These are phyloP conservation scores for Fagopyrum esculentum DNA, from an alignment of 148 eudicot species.

Conservation along the genomic window DNA sequence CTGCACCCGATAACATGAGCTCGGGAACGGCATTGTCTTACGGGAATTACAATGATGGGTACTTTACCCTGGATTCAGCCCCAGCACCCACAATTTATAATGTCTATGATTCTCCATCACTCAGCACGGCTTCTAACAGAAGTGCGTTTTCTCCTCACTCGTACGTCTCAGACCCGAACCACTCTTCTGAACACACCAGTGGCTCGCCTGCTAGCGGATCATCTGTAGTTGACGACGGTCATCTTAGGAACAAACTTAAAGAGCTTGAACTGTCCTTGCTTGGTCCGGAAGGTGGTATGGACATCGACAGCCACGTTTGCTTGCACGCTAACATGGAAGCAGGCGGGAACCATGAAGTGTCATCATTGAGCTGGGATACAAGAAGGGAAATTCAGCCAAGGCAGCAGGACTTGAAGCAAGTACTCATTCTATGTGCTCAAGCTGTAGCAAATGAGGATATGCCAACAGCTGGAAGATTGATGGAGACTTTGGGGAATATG, in stretches of 20 bases:
- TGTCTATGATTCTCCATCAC: conserved; percentile 43
- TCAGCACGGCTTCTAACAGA: conserved; percentile 54
- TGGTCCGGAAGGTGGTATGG: conserved; percentile 45
- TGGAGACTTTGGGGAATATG: conserved; percentile 47
- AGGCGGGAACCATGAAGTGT: conserved; percentile 22
- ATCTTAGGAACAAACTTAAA: conserved; percentile 33
- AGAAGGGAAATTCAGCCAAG: conserved; percentile 34
- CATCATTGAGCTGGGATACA: conserved; percentile 22
- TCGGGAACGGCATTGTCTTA: conserved; percentile 39
- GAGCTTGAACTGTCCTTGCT: conserved; percentile 46
- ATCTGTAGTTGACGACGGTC: conserved; percentile 47
- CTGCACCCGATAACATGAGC: conserved; percentile 21
- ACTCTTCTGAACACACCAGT: conserved; percentile 45
- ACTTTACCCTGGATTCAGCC: conserved; percentile 61
- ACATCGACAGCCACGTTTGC: conserved; percentile 23
- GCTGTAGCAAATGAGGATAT: conserved; percentile 44
- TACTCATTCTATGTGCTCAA: conserved; percentile 60
- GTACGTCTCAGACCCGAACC: conserved; percentile 47
- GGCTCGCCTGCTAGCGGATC: conserved; percentile 28
- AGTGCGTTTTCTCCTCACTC: conserved; percentile 76
- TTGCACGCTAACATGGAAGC: conserved; percentile 16
- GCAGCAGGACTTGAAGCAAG: conserved; percentile 43
- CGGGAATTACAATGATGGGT: conserved; percentile 35
- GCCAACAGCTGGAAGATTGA: conserved; percentile 27
- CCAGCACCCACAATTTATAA: conserved; percentile 30